phyloP scores from a whole-genome alignment of 257 asterid genomes.

The Capsicum baccatum region DNA sequence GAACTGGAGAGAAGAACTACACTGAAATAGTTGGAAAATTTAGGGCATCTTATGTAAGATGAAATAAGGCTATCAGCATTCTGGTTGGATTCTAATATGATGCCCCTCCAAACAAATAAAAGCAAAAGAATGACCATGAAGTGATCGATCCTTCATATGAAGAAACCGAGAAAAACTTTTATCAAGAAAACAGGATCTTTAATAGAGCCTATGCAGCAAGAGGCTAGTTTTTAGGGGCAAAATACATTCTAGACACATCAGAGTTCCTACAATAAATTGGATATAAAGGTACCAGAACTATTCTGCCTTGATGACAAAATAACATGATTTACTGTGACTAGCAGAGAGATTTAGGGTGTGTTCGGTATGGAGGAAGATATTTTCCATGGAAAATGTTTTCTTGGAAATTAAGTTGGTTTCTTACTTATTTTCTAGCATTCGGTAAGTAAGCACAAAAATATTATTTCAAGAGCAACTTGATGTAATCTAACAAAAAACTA shows the following conservation, averaged over 20 bases:
- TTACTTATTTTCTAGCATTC: no score
- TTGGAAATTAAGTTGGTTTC: no score
- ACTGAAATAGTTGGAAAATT: slow-evolving; percentile 10
- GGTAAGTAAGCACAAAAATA: no score
- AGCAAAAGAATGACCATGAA: neutral
- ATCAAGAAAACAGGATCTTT: neutral
- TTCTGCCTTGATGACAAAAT: neutral
- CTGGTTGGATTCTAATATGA: slow-evolving; percentile 2
- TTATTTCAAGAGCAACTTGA: no score
- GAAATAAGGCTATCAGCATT: neutral
- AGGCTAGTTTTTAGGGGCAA: slow-evolving; percentile 4
- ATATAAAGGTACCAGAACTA: neutral
- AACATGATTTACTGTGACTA: neutral
- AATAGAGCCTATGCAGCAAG: slow-evolving; percentile 12
- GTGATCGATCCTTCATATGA: neutral
- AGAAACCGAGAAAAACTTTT: neutral
- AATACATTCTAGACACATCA: neutral
- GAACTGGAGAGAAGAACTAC: neutral
- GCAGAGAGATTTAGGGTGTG: neutral
- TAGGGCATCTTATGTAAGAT: neutral
- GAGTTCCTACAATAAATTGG: neutral
- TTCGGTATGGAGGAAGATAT: no score
- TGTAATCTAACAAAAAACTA: no score
- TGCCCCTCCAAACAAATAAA: neutral
- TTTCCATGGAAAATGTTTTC: no score